Percentiles rank a stretch among this genome's conserved stretches.
Evolutionary conservation across 2,329 filamentous ascomycete genomes (phyloP).

Genomic region (Colletotrichum sp.): DNA sequence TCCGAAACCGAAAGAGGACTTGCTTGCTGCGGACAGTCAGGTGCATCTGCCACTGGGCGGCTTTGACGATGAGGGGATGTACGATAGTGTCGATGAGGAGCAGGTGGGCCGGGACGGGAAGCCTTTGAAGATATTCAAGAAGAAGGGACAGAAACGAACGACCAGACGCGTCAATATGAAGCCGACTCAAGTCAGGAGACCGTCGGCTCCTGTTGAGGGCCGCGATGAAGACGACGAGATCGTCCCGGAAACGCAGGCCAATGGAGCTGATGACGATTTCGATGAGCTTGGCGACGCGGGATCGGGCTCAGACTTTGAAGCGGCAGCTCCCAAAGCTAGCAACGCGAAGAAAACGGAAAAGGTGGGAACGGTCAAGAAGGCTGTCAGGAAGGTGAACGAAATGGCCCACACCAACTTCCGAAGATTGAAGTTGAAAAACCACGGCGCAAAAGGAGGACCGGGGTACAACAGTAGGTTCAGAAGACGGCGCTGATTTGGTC

Average conservation of each 20-base stretch:
- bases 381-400: constrained; percentile 66
- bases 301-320: constrained; percentile 36
- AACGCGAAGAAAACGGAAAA: constrained; percentile 33
- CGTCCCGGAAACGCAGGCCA: constrained; percentile 44
- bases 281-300: constrained; percentile 37
- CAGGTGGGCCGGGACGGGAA: constrained; percentile 59
- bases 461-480: constrained; percentile 64
- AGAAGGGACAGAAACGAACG: constrained; percentile 83
- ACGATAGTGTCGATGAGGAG: constrained; percentile 62
- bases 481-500: constrained; percentile 42
- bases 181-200: constrained; percentile 56
- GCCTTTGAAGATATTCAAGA: constrained; percentile 73
- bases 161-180: constrained; percentile 72
- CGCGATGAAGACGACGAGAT: constrained; percentile 35
- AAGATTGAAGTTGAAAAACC: constrained; percentile 66
- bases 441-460: constrained; percentile 66
- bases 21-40: constrained; percentile 51
- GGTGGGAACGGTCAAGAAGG: constrained; percentile 54
- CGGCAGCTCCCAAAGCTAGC: constrained; percentile 25
- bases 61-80: constrained; percentile 67
- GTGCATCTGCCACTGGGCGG: constrained; percentile 55
- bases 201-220: constrained; percentile 35
- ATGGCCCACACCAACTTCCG: constrained; percentile 72
- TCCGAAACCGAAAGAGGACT: constrained; percentile 33
- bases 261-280: constrained; percentile 30